These are phyloP conservation scores for Begonia fuchsioides DNA, from an alignment of 306 rosid species.

Conservation along the genomic window DNA sequence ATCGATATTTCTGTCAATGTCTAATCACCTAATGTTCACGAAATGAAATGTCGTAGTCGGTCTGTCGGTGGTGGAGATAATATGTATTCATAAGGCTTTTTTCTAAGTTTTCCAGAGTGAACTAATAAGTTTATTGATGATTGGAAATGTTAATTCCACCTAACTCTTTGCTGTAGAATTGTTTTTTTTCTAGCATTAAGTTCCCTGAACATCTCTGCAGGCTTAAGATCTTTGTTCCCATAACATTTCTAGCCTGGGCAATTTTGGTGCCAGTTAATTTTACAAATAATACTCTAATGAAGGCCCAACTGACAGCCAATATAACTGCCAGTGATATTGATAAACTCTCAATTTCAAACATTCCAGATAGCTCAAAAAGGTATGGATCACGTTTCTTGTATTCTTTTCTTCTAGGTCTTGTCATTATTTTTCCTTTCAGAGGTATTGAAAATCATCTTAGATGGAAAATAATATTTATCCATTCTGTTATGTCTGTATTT, in stretches of 20 bases:
- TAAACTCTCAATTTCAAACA: conserved; percentile 67
- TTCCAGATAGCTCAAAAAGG: conserved; percentile 43
- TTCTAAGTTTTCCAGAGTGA: too few relatives aligned
- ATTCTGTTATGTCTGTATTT: neutral
- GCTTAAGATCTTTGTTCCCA: conserved; percentile 89
- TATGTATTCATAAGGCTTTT: too few relatives aligned
- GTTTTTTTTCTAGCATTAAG: too few relatives aligned
- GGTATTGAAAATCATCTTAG: too few relatives aligned
- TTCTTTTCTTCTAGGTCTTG: neutral
- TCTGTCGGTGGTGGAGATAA: too few relatives aligned
- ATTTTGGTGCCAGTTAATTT: conserved; percentile 72
- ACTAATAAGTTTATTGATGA: too few relatives aligned
- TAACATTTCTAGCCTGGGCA: conserved; percentile 69
- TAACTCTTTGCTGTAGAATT: neutral
- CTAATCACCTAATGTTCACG: too few relatives aligned
- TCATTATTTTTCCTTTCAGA: neutral
- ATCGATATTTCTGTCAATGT: too few relatives aligned
- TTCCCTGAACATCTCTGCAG: conserved; percentile 21
- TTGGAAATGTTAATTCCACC: too few relatives aligned
- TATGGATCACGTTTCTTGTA: conserved; percentile 13
- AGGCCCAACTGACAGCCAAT: conserved; percentile 11
- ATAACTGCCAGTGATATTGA: conserved; percentile 79
- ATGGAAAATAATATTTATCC: too few relatives aligned
- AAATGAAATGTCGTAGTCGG: too few relatives aligned
- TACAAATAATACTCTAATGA: conserved; percentile 30